Conservation (phyloP, 257 asterid species). For the Solanum microdontum region DNA sequence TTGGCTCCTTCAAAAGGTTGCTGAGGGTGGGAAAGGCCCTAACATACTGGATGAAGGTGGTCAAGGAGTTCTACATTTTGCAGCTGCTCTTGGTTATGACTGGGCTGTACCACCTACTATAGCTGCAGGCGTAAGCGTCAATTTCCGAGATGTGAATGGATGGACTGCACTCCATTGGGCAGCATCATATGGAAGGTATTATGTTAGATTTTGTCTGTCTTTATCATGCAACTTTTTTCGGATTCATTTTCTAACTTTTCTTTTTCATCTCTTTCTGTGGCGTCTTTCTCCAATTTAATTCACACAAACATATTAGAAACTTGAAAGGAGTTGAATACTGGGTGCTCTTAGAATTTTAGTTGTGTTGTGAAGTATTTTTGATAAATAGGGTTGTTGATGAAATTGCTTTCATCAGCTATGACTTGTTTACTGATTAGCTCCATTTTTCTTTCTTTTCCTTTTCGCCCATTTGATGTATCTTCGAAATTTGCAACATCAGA, state of each 20-base stretch:
- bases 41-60: constrained; percentile 63
- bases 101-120: constrained; percentile 79
- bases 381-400: not conserved
- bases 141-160: constrained; percentile 81
- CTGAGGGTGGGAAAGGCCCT: constrained; percentile 81
- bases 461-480: constrained; percentile 3
- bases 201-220: not conserved
- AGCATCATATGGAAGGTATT: constrained; percentile 79
- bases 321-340: not conserved
- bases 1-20: constrained; percentile 71
- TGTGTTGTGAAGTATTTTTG: not conserved
- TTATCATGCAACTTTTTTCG: not conserved
- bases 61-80: constrained; percentile 81
- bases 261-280: not conserved
- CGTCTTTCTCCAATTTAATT: not conserved
- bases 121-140: constrained; percentile 70
- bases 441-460: not conserved
- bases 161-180: constrained; percentile 99
- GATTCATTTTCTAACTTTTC: not conserved
- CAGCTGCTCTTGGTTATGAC: constrained; percentile 82
- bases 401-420: not conserved
- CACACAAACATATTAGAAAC: not conserved
- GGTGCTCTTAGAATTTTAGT: not conserved
- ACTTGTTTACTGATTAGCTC: not conserved
- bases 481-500: constrained; percentile 24